Evolutionary conservation across 2,329 filamentous ascomycete genomes (phyloP), one percentile per base, ranked within the genome.

Genomic region (Aspergillus sp.): DNA sequence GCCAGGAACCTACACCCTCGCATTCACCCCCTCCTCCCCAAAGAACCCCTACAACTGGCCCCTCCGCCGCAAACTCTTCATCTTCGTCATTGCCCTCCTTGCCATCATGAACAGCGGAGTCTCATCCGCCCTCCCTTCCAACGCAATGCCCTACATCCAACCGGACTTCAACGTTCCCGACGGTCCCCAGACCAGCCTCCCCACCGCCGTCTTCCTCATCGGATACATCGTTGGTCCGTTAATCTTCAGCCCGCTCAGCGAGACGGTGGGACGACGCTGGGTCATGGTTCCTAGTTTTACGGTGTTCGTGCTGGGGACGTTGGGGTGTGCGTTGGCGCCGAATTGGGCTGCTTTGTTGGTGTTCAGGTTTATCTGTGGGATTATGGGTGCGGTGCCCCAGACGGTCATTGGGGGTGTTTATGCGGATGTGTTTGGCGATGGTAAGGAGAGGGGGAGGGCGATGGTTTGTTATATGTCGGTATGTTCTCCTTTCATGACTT

Each of bases 221-320:
- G 75, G 75, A 2, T 78, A 75, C 57, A 70, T 72, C 4, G 63
- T 80, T 10, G 78, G 77, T 0, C 78, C 78, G 1, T 59, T 79
- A 1, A 57, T 78, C 0, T 79, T 76, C 45, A 78, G 75, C 4
- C 78, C 78, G 0, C 61, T 80, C 2, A 78, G 75, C n/a, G 78
- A 81, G 53, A 70, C 74, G 2, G 67, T 74, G 46, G 78, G 78
- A 1, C 71, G 78, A 0, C 73, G 67, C 52, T 67, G 71, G 1
- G 74, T 80, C 6, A 67, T 87, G 60, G 73, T 86, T 0, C 74
- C 69, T 10, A 82, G 84, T 0, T 85, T 86, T 59, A 51, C 71
- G n/a, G 64, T 73, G 3, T 79, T 75, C 57, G 74, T 71, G 9
- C 51, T 76, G 4, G 78, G 70, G 53, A 80, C 76, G 0, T 68